A percentile compares a stretch with the other conserved stretches of the same genome.
Conservation (phyloP, 2,329 filamentous ascomycete species). For the Fusarium oxysporum region DNA sequence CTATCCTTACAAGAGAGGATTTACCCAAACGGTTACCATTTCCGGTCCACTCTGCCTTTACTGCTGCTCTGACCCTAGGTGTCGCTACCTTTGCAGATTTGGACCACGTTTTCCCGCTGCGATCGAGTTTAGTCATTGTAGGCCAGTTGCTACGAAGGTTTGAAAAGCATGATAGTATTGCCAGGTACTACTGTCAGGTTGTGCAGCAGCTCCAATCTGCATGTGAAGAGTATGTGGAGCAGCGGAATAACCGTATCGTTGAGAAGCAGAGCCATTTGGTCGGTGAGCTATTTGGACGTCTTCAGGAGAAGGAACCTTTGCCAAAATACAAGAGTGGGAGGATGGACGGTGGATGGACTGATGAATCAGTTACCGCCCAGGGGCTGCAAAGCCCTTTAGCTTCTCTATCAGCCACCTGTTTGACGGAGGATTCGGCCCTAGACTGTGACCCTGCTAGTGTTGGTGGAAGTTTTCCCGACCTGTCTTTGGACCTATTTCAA, state of each 20-base stretch:
- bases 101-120: background rate
- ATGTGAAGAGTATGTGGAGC: background rate
- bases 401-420: background rate
- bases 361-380: accelerated
- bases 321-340: accelerated
- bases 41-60: background rate
- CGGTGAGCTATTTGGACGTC: background rate
- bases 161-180: background rate
- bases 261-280: background rate
- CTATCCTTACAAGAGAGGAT: accelerated
- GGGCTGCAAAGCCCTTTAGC: background rate
- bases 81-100: background rate
- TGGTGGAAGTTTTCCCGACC: background rate
- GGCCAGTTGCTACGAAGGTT: background rate
- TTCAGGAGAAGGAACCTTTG: background rate
- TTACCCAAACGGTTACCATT: background rate
- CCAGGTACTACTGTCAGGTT: background rate
- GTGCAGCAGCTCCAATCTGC: background rate
- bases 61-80: background rate
- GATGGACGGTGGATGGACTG: background rate
- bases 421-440: too few relatives aligned
- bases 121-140: accelerated
- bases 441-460: background rate
- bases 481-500: background rate
- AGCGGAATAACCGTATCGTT: background rate